Conservation (phyloP, 345 rosid species). For the Eucalyptus camaldulensis region DNA sequence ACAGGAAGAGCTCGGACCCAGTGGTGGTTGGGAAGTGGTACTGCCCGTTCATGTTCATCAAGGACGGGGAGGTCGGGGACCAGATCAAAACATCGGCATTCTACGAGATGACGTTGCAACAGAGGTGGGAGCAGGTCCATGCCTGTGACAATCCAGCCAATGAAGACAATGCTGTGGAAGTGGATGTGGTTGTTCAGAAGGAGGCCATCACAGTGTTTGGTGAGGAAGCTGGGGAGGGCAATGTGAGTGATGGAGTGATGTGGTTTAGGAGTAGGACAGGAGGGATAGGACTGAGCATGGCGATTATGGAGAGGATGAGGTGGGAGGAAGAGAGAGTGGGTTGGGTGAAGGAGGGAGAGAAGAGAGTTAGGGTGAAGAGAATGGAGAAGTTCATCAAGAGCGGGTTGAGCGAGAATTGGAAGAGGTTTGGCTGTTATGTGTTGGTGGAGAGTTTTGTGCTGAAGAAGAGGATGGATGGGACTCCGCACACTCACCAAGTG, state of each 20-base stretch:
- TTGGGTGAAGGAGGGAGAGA: constrained; percentile 13
- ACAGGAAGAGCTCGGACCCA: background rate
- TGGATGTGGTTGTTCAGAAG: constrained; percentile 10
- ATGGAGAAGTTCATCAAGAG: background rate
- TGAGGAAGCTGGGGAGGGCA: background rate
- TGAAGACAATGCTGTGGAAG: background rate
- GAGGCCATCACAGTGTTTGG: constrained; percentile 21
- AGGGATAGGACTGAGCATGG: constrained; percentile 22
- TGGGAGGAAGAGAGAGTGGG: constrained; percentile 41
- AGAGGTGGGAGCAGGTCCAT: constrained; percentile 42
- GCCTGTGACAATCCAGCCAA: constrained; percentile 2
- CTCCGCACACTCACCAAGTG: background rate
- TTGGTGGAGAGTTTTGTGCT: constrained; percentile 54
- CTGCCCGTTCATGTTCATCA: constrained; percentile 53
- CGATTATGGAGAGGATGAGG: constrained; percentile 32
- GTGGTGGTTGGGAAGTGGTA: constrained; percentile 52
- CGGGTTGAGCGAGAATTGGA: constrained; percentile 16
- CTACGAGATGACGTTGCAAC: constrained; percentile 37
- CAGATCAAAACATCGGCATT: constrained; percentile 27
- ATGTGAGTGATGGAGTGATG: constrained; percentile 6
- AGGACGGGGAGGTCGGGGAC: constrained; percentile 16
- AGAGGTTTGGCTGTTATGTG: constrained; percentile 27
- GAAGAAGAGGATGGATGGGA: constrained; percentile 34
- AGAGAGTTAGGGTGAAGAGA: background rate
- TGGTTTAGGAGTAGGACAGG: constrained; percentile 14